These are phyloP conservation scores for Trapa bicornis DNA, from an alignment of 345 rosid genomes.

Conservation along the genomic window DNA sequence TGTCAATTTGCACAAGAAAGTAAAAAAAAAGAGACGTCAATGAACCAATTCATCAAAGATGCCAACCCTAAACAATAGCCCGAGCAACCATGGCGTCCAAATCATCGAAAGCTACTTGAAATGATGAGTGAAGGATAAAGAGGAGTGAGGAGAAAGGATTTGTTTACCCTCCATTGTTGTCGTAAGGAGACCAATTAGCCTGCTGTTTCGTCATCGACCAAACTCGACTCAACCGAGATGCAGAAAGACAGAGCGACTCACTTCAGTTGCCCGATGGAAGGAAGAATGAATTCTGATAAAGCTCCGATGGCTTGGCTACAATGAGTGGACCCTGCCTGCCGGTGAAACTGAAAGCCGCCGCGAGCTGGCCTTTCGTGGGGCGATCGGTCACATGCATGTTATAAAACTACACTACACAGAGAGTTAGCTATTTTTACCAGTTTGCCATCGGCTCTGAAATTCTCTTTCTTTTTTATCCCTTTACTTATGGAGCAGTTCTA, in stretches of 20 bases:
- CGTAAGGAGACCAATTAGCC: conserved; percentile 79
- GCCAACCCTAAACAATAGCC: neutral
- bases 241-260: neutral
- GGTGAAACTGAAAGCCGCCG: neutral
- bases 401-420: neutral
- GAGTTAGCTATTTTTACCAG: neutral
- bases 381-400: conserved; percentile 1
- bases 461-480: neutral
- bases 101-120: neutral
- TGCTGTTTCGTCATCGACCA: conserved; percentile 67
- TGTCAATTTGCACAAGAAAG: no score
- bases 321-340: neutral
- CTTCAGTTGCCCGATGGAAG: neutral
- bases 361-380: conserved; percentile 2
- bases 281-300: neutral
- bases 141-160: neutral
- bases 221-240: neutral
- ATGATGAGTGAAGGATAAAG: neutral
- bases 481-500: neutral
- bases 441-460: neutral
- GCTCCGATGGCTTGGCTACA: neutral
- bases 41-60: neutral
- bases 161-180: conserved; percentile 93
- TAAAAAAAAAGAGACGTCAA: neutral
- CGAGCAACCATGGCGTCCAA: neutral